Base-by-base conservation (phyloP, 2,329 filamentous ascomycete species). In the Ophiostoma piceae region DNA sequence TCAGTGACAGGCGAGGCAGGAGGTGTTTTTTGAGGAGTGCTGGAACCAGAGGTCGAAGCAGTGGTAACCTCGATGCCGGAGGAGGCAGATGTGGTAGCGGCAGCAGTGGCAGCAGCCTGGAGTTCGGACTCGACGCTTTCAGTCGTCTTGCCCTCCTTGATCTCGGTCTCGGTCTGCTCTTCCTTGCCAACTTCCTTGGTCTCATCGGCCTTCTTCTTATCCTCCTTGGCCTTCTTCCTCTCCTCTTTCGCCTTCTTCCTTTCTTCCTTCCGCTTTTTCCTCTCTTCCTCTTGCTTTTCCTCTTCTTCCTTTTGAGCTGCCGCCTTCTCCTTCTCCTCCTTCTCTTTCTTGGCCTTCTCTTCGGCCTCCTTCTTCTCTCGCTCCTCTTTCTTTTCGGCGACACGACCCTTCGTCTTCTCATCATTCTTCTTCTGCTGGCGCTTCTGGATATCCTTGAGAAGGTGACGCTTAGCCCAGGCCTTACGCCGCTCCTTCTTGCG, bases 401-500 rank as follows among this genome's bases (percentile, higher is more conserved):
- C 76, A 1, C 37, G 35, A 72, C 76, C 76, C 73, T 79, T 74
- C 76, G 76, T 75, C 69, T 79, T 82, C 14, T 79, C 76, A n/a
- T 80, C 78, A 12, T 81, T 76, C 75, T 84, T 83, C 66, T 79
- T 78, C 68, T 78, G 74, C 43, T 80, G 79, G 71, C 76, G 77
- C 66, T 80, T 78, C 71, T 81, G 80, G 22, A 80, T 76, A 66
- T 79, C 75, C 29, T 77, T 77, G 69, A 76, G 78, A 8, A 79
- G 71, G 64, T 79, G 78, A 19, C 76, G 77, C 74, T 78, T 82
- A 73, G 78, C 79, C 79, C 75, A 80, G 67, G 74, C 73, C 67
- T 73, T 79, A 72, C 75, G 80, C 57, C 80, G 78, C 73, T 80
- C 81, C 70, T 79, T 79, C 74, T 83, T 80, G 29, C 81, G 79